These are phyloP conservation scores for Diaporthe eres DNA, from an alignment of 2,329 filamentous ascomycete species.

Conservation along the genomic window DNA sequence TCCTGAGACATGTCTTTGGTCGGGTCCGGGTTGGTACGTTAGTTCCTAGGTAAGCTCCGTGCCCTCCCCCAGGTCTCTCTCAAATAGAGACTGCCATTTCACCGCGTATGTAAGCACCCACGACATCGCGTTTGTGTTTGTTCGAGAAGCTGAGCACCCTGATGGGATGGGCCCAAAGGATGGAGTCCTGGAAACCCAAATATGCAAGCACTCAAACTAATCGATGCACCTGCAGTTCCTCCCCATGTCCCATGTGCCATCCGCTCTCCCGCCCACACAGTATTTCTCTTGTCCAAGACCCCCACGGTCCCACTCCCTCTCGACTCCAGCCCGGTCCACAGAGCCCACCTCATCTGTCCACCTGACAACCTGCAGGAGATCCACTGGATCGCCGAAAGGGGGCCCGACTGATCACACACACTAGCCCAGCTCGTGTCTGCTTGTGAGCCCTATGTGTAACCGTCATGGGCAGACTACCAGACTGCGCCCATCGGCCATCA, in stretches of 20 bases:
- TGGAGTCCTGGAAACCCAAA: conserved; percentile 4
- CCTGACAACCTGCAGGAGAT: conserved; percentile 26
- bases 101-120: not conserved
- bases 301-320: conserved; percentile 26
- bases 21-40: conserved; percentile 1
- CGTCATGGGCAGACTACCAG: conserved; percentile 5
- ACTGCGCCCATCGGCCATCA: conserved; percentile 9
- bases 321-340: not conserved
- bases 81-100: too few relatives aligned
- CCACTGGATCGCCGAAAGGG: conserved; percentile 20
- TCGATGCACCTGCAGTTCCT: conserved; percentile 22
- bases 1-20: conserved; percentile 31
- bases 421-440: not conserved
- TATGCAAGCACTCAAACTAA: conserved; percentile 25
- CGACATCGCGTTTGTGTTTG: conserved; percentile 4
- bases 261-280: not conserved
- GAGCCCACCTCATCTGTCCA: conserved; percentile 27
- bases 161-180: conserved; percentile 15
- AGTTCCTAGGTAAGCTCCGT: not conserved
- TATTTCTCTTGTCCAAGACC: not conserved
- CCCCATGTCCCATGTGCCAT: not conserved
- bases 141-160: conserved; percentile 8
- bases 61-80: too few relatives aligned
- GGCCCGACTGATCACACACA: not conserved
- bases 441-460: conserved; percentile 1